These are phyloP conservation scores for Alternaria sp. DNA, from an alignment of 2,329 filamentous ascomycete species.

Conservation along the genomic window DNA sequence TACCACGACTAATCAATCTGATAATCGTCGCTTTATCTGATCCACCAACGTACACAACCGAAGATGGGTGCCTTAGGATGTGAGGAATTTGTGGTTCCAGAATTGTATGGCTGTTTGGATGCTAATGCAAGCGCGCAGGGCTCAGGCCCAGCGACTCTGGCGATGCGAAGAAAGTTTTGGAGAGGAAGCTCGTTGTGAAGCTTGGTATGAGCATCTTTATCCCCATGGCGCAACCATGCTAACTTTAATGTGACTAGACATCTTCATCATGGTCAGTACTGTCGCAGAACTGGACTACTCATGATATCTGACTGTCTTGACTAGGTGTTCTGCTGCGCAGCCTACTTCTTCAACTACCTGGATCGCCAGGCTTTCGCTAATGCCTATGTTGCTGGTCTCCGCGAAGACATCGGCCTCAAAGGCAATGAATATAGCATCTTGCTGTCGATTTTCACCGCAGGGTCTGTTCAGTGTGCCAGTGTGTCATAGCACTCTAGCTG, in stretches of 20 bases:
- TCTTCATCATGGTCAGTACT: constrained; percentile 6
- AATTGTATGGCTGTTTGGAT: not conserved
- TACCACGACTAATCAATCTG: not conserved
- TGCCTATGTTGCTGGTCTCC: constrained; percentile 33
- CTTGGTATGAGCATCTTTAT: constrained; percentile 1
- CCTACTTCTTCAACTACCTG: constrained; percentile 40
- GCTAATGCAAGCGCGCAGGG: not conserved
- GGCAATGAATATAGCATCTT: constrained; percentile 33
- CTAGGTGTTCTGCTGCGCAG: constrained; percentile 30
- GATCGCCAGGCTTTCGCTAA: constrained; percentile 32
- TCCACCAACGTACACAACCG: not conserved
- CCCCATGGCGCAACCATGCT: not conserved
- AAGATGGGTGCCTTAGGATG: constrained; percentile 1
- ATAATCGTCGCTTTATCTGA: constrained; percentile 4
- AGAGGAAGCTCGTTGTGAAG: constrained; percentile 9
- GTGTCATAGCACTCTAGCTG: not conserved
- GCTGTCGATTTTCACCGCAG: constrained; percentile 30
- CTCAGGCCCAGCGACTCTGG: not conserved
- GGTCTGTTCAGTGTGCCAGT: constrained; percentile 7
- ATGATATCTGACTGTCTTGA: not conserved
- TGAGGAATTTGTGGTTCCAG: not conserved
- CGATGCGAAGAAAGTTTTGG: not conserved
- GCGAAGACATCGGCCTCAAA: constrained; percentile 29
- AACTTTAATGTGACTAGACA: not conserved
- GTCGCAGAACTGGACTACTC: not conserved